phyloP scores from a whole-genome alignment of 371 early-diverging fungal genomes.

The Paraphysoderma sedebokerense region DNA sequence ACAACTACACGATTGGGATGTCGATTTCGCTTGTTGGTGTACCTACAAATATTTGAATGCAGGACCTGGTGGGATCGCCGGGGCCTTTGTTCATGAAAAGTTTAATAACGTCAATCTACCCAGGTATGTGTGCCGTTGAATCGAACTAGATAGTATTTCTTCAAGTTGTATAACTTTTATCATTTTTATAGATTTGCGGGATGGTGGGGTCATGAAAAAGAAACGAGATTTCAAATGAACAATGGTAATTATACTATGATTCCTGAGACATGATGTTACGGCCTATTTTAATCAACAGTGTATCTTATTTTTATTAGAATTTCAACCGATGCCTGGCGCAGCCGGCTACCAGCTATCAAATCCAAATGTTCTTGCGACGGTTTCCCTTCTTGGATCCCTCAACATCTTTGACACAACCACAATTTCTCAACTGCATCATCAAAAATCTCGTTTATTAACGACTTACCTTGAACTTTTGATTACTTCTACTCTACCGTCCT shows the following conservation, averaged over 20 bases:
- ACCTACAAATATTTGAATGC: constrained; percentile 93
- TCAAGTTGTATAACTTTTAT: too few relatives aligned
- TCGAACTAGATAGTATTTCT: neutral
- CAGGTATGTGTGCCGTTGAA: neutral
- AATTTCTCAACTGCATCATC: constrained; percentile 43
- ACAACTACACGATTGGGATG: constrained; percentile 82
- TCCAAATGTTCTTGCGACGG: constrained; percentile 56
- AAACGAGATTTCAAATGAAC: constrained; percentile 62
- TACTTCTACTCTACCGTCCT: constrained; percentile 14
- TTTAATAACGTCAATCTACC: constrained; percentile 16
- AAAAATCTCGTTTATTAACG: constrained; percentile 56
- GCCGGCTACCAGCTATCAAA: constrained; percentile 77
- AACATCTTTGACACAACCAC: constrained; percentile 57
- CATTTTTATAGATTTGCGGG: constrained; percentile 49
- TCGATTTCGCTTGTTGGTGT: constrained; percentile 98
- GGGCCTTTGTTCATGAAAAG: constrained; percentile 67
- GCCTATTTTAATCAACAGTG: neutral
- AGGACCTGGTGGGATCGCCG: constrained; percentile 87
- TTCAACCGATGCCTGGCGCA: constrained; percentile 65
- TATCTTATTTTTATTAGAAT: constrained; percentile 12
- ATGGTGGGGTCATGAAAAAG: constrained; percentile 87
- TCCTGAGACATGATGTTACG: constrained; percentile 3
- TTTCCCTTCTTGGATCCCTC: constrained; percentile 55
- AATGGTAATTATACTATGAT: constrained; percentile 28
- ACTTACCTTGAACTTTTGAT: constrained; percentile 56